Conservation (phyloP, 2,329 filamentous ascomycete species). For the Calonectria ilicicola region DNA sequence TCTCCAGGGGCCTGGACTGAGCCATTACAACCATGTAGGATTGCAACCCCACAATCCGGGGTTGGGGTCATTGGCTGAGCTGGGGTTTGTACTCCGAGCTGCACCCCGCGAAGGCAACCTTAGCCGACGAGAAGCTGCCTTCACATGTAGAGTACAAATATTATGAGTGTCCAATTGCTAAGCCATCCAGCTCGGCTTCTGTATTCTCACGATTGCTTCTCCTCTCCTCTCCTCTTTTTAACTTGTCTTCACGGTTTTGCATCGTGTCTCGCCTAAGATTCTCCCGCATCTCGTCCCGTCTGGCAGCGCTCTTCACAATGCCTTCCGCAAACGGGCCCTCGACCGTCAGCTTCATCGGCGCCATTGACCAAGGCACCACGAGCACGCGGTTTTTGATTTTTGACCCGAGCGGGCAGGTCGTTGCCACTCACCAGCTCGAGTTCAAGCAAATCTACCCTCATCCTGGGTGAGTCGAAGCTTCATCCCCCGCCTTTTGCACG, state of each 20-base stretch:
- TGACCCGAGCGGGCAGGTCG: slow-evolving; percentile 75
- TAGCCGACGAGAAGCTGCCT: slow-evolving; percentile 18
- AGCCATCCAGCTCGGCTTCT: neutral
- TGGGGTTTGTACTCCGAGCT: slow-evolving; percentile 9
- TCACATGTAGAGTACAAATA: slow-evolving; percentile 26
- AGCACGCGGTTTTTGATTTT: slow-evolving; percentile 85
- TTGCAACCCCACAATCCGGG: slow-evolving; percentile 25
- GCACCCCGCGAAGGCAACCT: slow-evolving; percentile 23
- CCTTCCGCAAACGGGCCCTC: slow-evolving; percentile 43
- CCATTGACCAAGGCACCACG: slow-evolving; percentile 85
- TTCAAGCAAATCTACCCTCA: slow-evolving; percentile 81
- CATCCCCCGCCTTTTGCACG: neutral
- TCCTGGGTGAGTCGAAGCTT: slow-evolving; percentile 70
- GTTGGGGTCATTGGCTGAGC: slow-evolving; percentile 8
- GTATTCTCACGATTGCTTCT: neutral
- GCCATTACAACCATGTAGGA: neutral
- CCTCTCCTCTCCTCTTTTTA: neutral
- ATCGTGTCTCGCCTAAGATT: slow-evolving; percentile 39
- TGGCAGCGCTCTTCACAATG: slow-evolving; percentile 44
- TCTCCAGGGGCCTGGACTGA: neutral
- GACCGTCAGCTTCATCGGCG: slow-evolving; percentile 70
- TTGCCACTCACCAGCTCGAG: slow-evolving; percentile 80
- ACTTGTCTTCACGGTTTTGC: neutral
- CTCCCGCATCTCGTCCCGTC: slow-evolving; percentile 16
- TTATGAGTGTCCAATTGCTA: slow-evolving; percentile 21